Evolutionary conservation across 805 yeast species (phyloP).

Genomic region (Tetrapisispora pingtungensis): DNA sequence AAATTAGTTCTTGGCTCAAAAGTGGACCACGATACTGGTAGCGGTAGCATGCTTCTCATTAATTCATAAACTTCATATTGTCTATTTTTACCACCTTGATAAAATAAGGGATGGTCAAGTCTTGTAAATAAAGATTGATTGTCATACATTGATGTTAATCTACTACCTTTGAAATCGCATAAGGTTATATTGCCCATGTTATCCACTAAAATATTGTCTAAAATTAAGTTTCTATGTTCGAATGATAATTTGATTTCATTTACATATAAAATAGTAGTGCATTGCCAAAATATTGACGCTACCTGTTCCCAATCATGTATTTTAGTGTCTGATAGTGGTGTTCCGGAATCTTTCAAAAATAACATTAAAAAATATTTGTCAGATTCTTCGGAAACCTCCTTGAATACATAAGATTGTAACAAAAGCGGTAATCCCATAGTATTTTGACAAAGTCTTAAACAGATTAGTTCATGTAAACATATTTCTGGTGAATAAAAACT

Average conservation of each 20-base stretch:
- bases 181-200: slow-evolving; percentile 35
- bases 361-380: slow-evolving; percentile 11
- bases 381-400: slow-evolving; percentile 3
- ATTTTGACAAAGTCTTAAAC: slow-evolving; percentile 16
- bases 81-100: slow-evolving; percentile 49
- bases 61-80: slow-evolving; percentile 51
- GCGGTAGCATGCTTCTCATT: slow-evolving; percentile 35
- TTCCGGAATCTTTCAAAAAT: slow-evolving; percentile 24
- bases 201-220: slow-evolving; percentile 51
- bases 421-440: slow-evolving; percentile 25
- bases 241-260: slow-evolving; percentile 46
- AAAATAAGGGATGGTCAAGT: slow-evolving; percentile 56
- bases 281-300: slow-evolving; percentile 42
- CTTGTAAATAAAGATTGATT: slow-evolving; percentile 35
- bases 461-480: slow-evolving; percentile 21
- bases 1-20: slow-evolving; percentile 40
- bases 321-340: slow-evolving; percentile 10
- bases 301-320: slow-evolving; percentile 19
- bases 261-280: slow-evolving; percentile 37
- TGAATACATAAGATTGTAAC: slow-evolving; percentile 18
- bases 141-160: slow-evolving; percentile 22
- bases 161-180: slow-evolving; percentile 48
- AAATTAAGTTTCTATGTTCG: slow-evolving; percentile 64
- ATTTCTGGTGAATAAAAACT: slow-evolving; percentile 13
- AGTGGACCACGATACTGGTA: slow-evolving; percentile 17